phyloP scores from a whole-genome alignment of 139 green algal genomes.

The Coccomyxa sp. region DNA sequence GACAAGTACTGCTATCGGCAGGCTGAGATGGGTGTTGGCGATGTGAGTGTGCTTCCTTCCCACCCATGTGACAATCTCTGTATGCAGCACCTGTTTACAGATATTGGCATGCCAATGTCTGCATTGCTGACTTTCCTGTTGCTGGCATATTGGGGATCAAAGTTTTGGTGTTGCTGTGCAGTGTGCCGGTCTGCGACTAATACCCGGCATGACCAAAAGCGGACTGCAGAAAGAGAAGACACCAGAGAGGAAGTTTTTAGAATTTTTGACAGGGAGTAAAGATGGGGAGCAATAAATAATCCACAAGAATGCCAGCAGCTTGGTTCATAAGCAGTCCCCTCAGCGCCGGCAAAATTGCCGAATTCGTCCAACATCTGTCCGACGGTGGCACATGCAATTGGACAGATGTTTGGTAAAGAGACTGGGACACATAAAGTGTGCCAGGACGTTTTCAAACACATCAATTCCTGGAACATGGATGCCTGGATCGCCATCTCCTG shows the following conservation, averaged over 20 bases:
- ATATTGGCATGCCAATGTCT: neutral
- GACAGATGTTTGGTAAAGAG: too few species aligned
- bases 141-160: too few species aligned
- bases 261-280: constrained; percentile 15
- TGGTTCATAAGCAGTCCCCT: too few species aligned
- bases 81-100: neutral
- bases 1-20: constrained; percentile 70
- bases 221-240: constrained; percentile 47
- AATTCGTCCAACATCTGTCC: too few species aligned
- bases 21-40: constrained; percentile 70
- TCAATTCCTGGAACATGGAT: too few species aligned
- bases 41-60: constrained; percentile 15
- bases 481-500: too few species aligned
- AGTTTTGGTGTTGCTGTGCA: neutral
- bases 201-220: constrained; percentile 53
- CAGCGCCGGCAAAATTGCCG: too few species aligned
- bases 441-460: too few species aligned
- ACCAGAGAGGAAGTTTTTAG: constrained; percentile 55
- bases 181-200: constrained; percentile 22
- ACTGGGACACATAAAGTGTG: too few species aligned
- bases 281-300: neutral
- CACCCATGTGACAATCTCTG: neutral
- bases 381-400: too few species aligned
- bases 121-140: too few species aligned
- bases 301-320: too few species aligned